Evolutionary conservation across 2,329 filamentous ascomycete species (phyloP).

Genomic region (Plenodomus biglobosus): DNA sequence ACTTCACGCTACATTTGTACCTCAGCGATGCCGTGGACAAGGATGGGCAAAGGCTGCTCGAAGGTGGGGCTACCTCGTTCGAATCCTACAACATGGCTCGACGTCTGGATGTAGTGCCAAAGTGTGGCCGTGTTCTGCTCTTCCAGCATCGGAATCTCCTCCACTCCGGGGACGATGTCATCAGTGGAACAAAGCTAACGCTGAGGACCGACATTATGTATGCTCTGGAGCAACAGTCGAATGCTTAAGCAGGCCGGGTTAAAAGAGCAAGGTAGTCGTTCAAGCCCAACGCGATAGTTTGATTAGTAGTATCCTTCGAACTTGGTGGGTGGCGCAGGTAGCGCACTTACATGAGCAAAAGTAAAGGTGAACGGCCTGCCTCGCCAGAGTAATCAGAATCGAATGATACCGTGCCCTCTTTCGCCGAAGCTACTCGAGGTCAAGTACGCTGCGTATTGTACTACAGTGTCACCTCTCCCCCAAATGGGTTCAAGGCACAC

Average conservation of each 20-base stretch:
- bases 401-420: constrained; percentile 66
- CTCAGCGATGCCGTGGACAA: constrained; percentile 49
- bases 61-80: constrained; percentile 60
- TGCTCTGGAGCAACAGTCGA: constrained; percentile 27
- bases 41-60: constrained; percentile 39
- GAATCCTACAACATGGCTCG: constrained; percentile 36
- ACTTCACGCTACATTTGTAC: constrained; percentile 60
- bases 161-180: constrained; percentile 59
- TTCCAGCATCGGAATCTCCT: constrained; percentile 59
- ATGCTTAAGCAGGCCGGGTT: too few species aligned
- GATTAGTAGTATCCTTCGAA: constrained; percentile 48
- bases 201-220: constrained; percentile 61
- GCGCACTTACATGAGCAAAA: constrained; percentile 54
- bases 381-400: constrained; percentile 91
- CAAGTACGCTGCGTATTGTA: constrained; percentile 89
- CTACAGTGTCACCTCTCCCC: constrained; percentile 71
- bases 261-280: too few species aligned
- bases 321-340: constrained; percentile 1
- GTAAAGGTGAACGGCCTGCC: constrained; percentile 70
- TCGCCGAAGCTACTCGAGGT: constrained; percentile 44
- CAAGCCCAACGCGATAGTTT: background rate
- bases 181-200: constrained; percentile 57
- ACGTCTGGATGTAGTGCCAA: constrained; percentile 52
- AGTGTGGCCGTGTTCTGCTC: constrained; percentile 55
- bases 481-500: constrained; percentile 62